Conservation (phyloP, 768 basidiomycete species). For the Suillus variegatus region DNA sequence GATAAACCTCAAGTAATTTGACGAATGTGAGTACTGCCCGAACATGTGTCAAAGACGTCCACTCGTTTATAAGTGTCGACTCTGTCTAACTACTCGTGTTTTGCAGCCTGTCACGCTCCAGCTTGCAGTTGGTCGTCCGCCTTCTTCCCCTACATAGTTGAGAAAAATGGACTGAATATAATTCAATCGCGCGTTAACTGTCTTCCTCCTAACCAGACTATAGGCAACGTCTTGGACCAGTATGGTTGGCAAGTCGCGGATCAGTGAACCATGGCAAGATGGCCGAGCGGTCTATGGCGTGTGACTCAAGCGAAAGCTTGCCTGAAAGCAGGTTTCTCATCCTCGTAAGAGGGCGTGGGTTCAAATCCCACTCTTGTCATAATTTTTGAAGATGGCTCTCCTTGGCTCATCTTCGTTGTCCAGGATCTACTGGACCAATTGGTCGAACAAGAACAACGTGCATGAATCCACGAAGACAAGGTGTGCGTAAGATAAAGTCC, state of each 20-base stretch:
- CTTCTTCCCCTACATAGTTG: not conserved
- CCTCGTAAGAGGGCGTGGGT: constrained; percentile 41
- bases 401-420: too few species aligned
- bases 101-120: not conserved
- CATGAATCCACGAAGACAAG: too few species aligned
- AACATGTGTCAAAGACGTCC: not conserved
- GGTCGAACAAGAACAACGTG: not conserved
- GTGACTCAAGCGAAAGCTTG: constrained; percentile 51
- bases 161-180: not conserved
- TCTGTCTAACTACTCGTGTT: not conserved
- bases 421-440: too few species aligned
- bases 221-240: not conserved
- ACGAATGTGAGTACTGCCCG: not conserved
- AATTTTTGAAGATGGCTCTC: constrained; percentile 15
- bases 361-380: constrained; percentile 47
- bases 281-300: constrained; percentile 67
- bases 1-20: not conserved
- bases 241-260: too few species aligned
- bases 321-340: constrained; percentile 32
- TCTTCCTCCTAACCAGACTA: too few species aligned
- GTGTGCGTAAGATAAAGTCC: too few species aligned
- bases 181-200: too few species aligned
- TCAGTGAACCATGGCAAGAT: constrained; percentile 40
- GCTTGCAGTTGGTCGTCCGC: not conserved
- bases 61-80: not conserved